Evolutionary conservation across 441 rosid species (phyloP), one percentile per base, ranked within the genome.

Genomic region (Populus hybrid): DNA sequence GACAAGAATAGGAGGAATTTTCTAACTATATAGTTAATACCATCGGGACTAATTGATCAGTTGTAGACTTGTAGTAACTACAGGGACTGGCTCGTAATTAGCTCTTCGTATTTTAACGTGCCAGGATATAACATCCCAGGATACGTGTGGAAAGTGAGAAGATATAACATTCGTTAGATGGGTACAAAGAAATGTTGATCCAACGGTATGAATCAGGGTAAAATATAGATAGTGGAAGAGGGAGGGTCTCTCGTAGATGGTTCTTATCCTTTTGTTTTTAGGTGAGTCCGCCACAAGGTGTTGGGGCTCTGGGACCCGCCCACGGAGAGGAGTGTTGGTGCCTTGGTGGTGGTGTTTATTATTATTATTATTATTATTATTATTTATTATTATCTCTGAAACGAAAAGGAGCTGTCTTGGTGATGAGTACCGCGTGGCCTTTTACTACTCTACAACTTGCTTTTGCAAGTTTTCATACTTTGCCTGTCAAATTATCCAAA

Each of bases 281-380:
- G 84, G 79, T 68, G 76, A 64, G 79, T 83, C 84, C 89, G 86
- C 86, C n/a, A n/a, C 77, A 72, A 79, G 85, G 82, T 83, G 77
- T 76, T 83, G 40, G 33, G 23, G 40, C 16, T 5, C 68, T 74
- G 87, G 90, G 88, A 71, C 88, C 90, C 82, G 67, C 56, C 56
- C 56, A 50, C 81, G 4, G 38, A 16, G 10, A 38, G 24, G 53
- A 10, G 45, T 18, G 6, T 38, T 28, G 20, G 18, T 50, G 20
- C 45, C 45, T 38, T 38, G 45, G 20, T 72, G 79, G 70, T 81
- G 53, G 78, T 59, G 45, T 38, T n/a, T n/a, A n/a, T n/a, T n/a
- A n/a, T n/a, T n/a, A n/a, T 38, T 38, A 38, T 38, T 38, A 38
- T 38, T 38, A 8, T 38, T 38, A 38, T 38, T 38, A 38, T 38